Conservation (phyloP, 495 filamentous ascomycete genomes). For the Mycothermus thermophilus region DNA sequence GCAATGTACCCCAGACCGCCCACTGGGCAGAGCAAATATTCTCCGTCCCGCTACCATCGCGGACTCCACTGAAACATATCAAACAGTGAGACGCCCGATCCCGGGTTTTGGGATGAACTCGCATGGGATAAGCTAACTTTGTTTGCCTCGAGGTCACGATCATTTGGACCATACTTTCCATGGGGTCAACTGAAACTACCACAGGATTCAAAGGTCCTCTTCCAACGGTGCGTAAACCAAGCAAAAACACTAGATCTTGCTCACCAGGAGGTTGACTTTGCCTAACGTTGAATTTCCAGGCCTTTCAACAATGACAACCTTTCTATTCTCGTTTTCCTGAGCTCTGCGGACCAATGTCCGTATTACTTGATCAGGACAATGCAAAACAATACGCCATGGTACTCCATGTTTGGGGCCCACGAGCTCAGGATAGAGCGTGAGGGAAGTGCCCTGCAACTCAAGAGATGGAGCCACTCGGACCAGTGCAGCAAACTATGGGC, state of each 20-base stretch:
- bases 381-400: constrained; percentile 29
- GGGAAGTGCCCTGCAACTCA: constrained; percentile 33
- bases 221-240: constrained; percentile 30
- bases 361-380: constrained; percentile 29
- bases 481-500: constrained; percentile 36
- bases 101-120: too few species aligned
- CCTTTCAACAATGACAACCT: constrained; percentile 38
- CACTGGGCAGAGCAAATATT: constrained; percentile 45
- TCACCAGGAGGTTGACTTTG: too few species aligned
- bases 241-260: too few species aligned
- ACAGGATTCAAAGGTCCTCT: constrained; percentile 33
- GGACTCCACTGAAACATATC: constrained; percentile 34
- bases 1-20: constrained; percentile 9
- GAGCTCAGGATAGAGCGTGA: constrained; percentile 36
- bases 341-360: constrained; percentile 25
- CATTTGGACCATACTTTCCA: constrained; percentile 26
- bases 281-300: too few species aligned
- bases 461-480: constrained; percentile 32
- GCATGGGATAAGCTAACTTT: too few species aligned
- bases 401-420: constrained; percentile 32
- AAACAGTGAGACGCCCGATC: constrained; percentile 15
- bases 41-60: constrained; percentile 35
- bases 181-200: constrained; percentile 30
- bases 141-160: constrained; percentile 19
- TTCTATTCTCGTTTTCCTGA: constrained; percentile 35